Evolutionary conservation across 2,329 filamentous ascomycete species (phyloP), one percentile per base, ranked within the genome.

Genomic region (Penicillium sp.): DNA sequence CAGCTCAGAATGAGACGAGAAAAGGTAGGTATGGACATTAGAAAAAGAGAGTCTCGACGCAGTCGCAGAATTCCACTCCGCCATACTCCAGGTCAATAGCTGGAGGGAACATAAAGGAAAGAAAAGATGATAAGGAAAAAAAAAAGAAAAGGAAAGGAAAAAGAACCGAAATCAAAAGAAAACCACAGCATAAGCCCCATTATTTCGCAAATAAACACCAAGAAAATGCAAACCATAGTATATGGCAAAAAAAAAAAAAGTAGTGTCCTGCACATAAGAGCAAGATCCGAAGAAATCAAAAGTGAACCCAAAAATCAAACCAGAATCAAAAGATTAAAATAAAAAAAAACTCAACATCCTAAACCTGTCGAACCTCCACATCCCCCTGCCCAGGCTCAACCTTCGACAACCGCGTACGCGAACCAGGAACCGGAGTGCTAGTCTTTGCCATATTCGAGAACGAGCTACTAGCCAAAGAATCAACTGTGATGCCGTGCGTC

Each of bases 381-480:
- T 67, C 62, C 29, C 55, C 60, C 7, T 47, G 16, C 1, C 55
- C 34, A 38, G 59, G 57, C 1, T 61, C 51, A 2, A 55, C 32
- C 53, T 65, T 70, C 3, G 63, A 63, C 47, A 67, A 55, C 27
- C 63, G 61, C n/a, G 64, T 60, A 16, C 63, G 57, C 35, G 56
- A 48, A 9, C 47, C 47, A 27, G 45, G 59, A 2, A 50, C 27
- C 16, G 48, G 50, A 11, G 46, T 40, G 4, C 47, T 46, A 9
- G n/a, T 47, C 30, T 59, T 61, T 1, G 53, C 56, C 10, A 68
- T 47, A 7, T 66, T 65, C 6, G 68, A 67, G 9, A 58, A 61
- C 4, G 70, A 71, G 43, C 66, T 69, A 44, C 66, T 69, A 2
- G 66, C 64, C 27, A 67, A 36, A 2, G 68, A 68, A 14, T 55